Evolutionary conservation across 2,329 filamentous ascomycete genomes (phyloP).

Genomic region (Magnaporthiopsis rhizophila): DNA sequence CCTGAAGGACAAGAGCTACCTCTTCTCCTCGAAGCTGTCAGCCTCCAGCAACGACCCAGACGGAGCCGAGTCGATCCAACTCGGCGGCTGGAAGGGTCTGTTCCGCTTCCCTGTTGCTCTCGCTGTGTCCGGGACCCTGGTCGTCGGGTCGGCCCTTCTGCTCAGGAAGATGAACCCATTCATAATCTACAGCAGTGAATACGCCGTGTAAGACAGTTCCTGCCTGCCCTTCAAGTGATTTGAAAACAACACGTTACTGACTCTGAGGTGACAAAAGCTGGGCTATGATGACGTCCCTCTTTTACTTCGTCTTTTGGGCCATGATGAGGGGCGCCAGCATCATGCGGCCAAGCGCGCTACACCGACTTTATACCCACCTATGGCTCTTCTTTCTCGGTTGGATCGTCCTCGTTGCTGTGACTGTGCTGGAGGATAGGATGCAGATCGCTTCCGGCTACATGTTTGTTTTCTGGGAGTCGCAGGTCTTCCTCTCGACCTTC

Average conservation of each 20-base stretch:
- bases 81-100: constrained; percentile 75
- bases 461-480: constrained; percentile 70
- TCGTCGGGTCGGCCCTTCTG: constrained; percentile 65
- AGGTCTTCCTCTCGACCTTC: constrained; percentile 64
- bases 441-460: constrained; percentile 72
- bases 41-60: constrained; percentile 29
- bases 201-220: constrained; percentile 50
- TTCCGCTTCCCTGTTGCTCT: constrained; percentile 77
- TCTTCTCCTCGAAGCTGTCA: constrained; percentile 51
- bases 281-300: constrained; percentile 77
- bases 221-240: not conserved
- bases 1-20: constrained; percentile 75
- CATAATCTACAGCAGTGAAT: constrained; percentile 84
- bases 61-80: constrained; percentile 41
- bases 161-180: constrained; percentile 78
- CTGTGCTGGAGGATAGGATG: constrained; percentile 68
- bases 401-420: constrained; percentile 60
- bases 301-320: constrained; percentile 77
- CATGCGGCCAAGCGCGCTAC: constrained; percentile 76
- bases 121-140: constrained; percentile 56
- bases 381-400: constrained; percentile 80
- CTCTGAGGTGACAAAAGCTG: constrained; percentile 36
- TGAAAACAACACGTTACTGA: not conserved
- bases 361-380: constrained; percentile 69
- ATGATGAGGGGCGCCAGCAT: constrained; percentile 71